Evolutionary conservation across 2,329 filamentous ascomycete species (phyloP), one percentile per base, ranked within the genome.

Genomic region (Dendrostoma leiphaemia): DNA sequence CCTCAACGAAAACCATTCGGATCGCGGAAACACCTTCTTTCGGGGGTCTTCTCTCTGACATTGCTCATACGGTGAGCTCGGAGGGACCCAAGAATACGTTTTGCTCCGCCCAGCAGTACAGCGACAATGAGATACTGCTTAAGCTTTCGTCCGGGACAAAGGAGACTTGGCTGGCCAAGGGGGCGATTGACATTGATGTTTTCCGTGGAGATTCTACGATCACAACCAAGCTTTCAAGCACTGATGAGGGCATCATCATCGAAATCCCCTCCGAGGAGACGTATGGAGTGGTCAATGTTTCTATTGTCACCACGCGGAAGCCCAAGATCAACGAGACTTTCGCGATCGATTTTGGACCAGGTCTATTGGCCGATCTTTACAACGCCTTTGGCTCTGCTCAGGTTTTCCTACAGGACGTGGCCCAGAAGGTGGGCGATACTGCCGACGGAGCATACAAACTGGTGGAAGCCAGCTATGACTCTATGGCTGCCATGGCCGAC

Each of bases 311-410:
- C 1, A 81, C 75, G 13, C 81, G 76, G 52, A 80, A 79, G 57
- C 84, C 84, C 23, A 81, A 77, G 65, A 74, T 86, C 59, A 81
- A 81, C 62, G 82, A 86, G 68, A 79, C 78, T 0, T 82, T 86
- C 64, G 75, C 78, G 35, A 69, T 87, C 28, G 78, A 85, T 64
- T 84, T 87, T 65, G 81, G 82, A 44, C 77, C 70, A 63, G 70
- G 74, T 21, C 71, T 71, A 38, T 63, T 80, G 7, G 70, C 69
- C 8, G 69, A 71, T 35, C 73, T 73, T 8, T 37, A 26, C 38
- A 34, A 35, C 21, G 41, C 41, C 21, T 24, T 46, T 3, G 17
- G 17, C 5, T 46, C 44, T 21, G 41, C 48, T 17, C 48, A 45
- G 29, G n/a, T 15, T 12, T 23, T 26, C n/a, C 10, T 51, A 4